Evolutionary conservation across 495 filamentous ascomycete species (phyloP).

Genomic region (Aspergillus biplanus): DNA sequence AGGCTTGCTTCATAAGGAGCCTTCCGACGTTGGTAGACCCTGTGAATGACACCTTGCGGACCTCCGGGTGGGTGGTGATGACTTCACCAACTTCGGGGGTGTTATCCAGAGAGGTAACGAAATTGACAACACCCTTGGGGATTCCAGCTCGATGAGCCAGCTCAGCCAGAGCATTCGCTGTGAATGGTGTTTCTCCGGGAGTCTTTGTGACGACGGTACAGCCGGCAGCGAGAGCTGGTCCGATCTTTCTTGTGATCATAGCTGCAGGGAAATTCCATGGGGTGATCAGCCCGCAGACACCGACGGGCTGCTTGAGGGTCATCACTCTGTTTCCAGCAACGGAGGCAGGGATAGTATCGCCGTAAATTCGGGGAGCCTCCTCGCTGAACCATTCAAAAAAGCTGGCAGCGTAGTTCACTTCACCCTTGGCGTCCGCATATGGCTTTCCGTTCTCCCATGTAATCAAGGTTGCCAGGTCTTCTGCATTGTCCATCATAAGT

Average conservation of each 20-base stretch:
- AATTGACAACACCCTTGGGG: conserved; percentile 81
- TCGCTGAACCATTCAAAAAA: conserved; percentile 83
- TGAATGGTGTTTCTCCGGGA: conserved; percentile 85
- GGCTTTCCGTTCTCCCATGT: conserved; percentile 85
- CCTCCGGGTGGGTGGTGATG: conserved; percentile 68
- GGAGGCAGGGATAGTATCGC: conserved; percentile 74
- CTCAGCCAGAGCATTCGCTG: conserved; percentile 79
- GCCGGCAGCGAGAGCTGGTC: conserved; percentile 78
- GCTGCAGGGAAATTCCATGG: conserved; percentile 96
- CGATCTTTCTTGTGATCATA: conserved; percentile 91
- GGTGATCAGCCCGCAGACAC: conserved; percentile 93
- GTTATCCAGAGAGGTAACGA: conserved; percentile 72
- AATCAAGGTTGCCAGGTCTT: conserved; percentile 88
- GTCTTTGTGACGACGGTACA: conserved; percentile 88
- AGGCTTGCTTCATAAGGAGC: conserved; percentile 81
- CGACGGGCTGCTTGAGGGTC: conserved; percentile 84
- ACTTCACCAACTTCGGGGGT: conserved; percentile 74
- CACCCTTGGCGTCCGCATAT: conserved; percentile 68
- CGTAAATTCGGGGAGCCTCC: conserved; percentile 71
- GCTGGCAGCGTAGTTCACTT: conserved; percentile 70
- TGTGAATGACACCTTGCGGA: conserved; percentile 89
- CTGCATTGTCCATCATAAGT: conserved; percentile 81
- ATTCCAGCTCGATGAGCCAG: conserved; percentile 82
- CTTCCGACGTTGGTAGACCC: conserved; percentile 87
- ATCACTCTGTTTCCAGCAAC: conserved; percentile 73